These are phyloP conservation scores for Lasiodiplodia hormozganensis DNA, from an alignment of 2,329 filamentous ascomycete species.

Conservation along the genomic window DNA sequence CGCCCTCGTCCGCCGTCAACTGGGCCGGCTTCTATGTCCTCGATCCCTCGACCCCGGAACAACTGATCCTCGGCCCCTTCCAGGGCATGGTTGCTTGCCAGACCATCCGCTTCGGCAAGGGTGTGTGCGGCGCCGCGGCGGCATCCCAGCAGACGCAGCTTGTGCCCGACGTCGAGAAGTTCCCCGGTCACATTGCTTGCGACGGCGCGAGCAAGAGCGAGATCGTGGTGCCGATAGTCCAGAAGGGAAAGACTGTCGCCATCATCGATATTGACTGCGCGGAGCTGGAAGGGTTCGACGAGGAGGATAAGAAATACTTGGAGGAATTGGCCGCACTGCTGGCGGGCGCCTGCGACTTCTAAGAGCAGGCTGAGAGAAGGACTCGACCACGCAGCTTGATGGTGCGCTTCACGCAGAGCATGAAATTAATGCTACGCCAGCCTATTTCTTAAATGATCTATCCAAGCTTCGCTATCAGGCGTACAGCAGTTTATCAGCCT, in stretches of 20 bases:
- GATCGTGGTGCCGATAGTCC: constrained; percentile 77
- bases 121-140: constrained; percentile 78
- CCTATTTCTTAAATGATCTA: no score
- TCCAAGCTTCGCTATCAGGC: no score
- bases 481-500: no score
- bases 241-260: constrained; percentile 64
- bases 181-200: constrained; percentile 83
- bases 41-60: constrained; percentile 55
- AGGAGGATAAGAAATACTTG: constrained; percentile 69
- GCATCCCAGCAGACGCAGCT: constrained; percentile 67
- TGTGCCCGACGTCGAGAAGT: constrained; percentile 71
- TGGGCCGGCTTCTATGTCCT: constrained; percentile 83
- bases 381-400: no score
- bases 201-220: constrained; percentile 79
- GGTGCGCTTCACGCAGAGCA: no score
- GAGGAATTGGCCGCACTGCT: constrained; percentile 62
- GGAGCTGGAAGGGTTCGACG: constrained; percentile 70
- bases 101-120: constrained; percentile 73
- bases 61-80: constrained; percentile 79
- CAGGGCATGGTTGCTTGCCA: constrained; percentile 82
- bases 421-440: no score
- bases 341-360: constrained; percentile 45
- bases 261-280: constrained; percentile 85
- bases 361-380: neutral
- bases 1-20: constrained; percentile 72